phyloP scores from a whole-genome alignment of 768 basidiomycete species.

The Clathrus columnatus region DNA sequence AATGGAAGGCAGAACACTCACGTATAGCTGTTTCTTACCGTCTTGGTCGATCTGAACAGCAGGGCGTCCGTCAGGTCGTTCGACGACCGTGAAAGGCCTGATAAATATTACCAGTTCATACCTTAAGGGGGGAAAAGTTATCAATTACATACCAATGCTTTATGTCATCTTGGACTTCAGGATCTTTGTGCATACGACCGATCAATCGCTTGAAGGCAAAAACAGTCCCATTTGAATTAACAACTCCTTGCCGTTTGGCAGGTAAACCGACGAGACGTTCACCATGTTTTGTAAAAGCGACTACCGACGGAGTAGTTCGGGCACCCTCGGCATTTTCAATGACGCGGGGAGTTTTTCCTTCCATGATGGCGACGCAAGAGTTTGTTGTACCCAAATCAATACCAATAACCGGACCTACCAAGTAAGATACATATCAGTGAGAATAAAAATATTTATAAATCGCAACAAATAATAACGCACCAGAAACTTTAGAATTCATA shows the following conservation, averaged over 20 bases:
- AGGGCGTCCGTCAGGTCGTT: constrained; percentile 65
- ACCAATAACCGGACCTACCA: constrained; percentile 77
- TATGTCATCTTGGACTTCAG: constrained; percentile 88
- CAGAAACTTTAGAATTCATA: constrained; percentile 93
- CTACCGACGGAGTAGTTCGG: constrained; percentile 95
- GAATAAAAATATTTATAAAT: constrained; percentile 12
- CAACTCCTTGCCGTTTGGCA: constrained; percentile 94
- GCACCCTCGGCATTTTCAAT: constrained; percentile 98
- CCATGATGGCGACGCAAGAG: constrained; percentile 91
- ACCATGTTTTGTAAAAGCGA: constrained; percentile 97
- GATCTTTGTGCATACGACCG: constrained; percentile 87
- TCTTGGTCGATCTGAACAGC: constrained; percentile 79
- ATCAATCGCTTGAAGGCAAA: constrained; percentile 93
- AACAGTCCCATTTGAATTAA: constrained; percentile 90
- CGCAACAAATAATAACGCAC: constrained; percentile 32
- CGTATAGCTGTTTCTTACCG: constrained; percentile 73
- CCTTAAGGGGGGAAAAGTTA: background rate
- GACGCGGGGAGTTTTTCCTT: constrained; percentile 89
- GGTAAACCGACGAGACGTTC: constrained; percentile 95
- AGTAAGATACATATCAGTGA: background rate
- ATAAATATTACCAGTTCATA: background rate
- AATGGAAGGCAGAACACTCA: constrained; percentile 30
- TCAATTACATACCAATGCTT: constrained; percentile 57
- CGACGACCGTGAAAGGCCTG: constrained; percentile 77
- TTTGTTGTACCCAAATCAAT: constrained; percentile 95